Conservation (phyloP, 495 filamentous ascomycete species). For the Saxophila tyrrhenica region DNA sequence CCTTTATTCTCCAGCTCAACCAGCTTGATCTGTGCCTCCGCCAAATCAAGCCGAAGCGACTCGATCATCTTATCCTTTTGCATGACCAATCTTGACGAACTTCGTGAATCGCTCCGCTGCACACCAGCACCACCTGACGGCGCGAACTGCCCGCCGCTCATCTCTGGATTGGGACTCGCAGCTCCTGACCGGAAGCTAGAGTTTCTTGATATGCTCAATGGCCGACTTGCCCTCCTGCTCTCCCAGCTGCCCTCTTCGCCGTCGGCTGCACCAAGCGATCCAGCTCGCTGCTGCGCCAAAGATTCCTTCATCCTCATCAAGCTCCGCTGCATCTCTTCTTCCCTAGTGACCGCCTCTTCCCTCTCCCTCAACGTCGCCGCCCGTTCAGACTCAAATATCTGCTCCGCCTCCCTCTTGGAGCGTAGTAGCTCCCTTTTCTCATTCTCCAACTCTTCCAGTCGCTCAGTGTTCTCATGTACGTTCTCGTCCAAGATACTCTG, state of each 20-base stretch:
- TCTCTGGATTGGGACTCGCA: slow-evolving; percentile 32
- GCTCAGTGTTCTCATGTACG: slow-evolving; percentile 69
- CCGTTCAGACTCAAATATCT: slow-evolving; percentile 79
- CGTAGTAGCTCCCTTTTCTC: slow-evolving; percentile 69
- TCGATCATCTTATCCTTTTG: slow-evolving; percentile 97
- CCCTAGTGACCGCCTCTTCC: slow-evolving; percentile 68
- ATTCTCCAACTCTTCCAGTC: slow-evolving; percentile 64
- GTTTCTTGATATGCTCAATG: slow-evolving; percentile 4
- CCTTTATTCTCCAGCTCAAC: slow-evolving; percentile 90
- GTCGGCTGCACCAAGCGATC: not conserved
- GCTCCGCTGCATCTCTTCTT: slow-evolving; percentile 78
- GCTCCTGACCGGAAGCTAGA: slow-evolving; percentile 19
- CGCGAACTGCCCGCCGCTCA: slow-evolving; percentile 57
- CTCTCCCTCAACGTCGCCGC: slow-evolving; percentile 81
- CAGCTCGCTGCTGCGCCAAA: slow-evolving; percentile 43
- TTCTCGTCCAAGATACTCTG: slow-evolving; percentile 77
- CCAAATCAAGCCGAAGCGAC: slow-evolving; percentile 77
- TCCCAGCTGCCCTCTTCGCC: slow-evolving; percentile 27
- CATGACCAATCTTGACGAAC: slow-evolving; percentile 73
- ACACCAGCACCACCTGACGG: slow-evolving; percentile 58
- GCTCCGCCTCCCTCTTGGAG: slow-evolving; percentile 77
- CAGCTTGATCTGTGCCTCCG: slow-evolving; percentile 88
- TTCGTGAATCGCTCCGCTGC: slow-evolving; percentile 69
- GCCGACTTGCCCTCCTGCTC: slow-evolving; percentile 46
- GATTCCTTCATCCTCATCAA: slow-evolving; percentile 86